Conservation (phyloP, 1,284 basidiomycete genomes). For the Naganishia cerealis region DNA sequence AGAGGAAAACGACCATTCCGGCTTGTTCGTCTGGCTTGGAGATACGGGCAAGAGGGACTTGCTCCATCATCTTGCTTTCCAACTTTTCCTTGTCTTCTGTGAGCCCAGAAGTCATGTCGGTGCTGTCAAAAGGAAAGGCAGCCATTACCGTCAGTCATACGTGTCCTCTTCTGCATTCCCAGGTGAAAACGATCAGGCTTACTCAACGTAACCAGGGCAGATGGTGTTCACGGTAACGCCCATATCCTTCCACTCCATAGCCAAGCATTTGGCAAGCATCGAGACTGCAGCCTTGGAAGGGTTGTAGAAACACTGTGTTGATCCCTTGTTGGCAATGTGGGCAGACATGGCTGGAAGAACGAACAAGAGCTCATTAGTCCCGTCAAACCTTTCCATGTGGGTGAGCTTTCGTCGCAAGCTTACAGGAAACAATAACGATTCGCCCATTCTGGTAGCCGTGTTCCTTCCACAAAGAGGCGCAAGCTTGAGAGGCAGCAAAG, state of each 20-base stretch:
- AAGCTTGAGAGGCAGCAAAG: constrained; percentile 42
- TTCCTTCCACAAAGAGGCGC: constrained; percentile 43
- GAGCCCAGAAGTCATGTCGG: constrained; percentile 43
- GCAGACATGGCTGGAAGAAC: constrained; percentile 39
- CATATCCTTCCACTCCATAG: constrained; percentile 45
- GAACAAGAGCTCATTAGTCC: background rate
- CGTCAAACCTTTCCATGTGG: background rate
- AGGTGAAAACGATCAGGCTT: constrained; percentile 10
- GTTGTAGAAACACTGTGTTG: constrained; percentile 43
- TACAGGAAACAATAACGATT: constrained; percentile 45
- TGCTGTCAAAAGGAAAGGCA: constrained; percentile 26
- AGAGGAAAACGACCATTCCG: constrained; percentile 41
- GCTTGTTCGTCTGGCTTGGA: constrained; percentile 42
- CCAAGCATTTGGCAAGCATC: constrained; percentile 41
- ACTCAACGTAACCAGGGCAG: constrained; percentile 42
- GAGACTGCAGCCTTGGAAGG: constrained; percentile 42
- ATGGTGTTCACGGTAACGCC: constrained; percentile 41
- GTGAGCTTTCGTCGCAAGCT: constrained; percentile 4
- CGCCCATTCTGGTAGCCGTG: constrained; percentile 44
- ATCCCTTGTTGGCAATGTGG: constrained; percentile 40
- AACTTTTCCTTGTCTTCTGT: constrained; percentile 37
- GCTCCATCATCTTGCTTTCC: constrained; percentile 29
- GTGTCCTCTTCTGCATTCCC: too few species aligned
- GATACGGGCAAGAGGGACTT: constrained; percentile 36
- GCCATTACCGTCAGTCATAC: background rate